A percentile compares a stretch with the other conserved stretches of the same genome.
Evolutionary conservation across 176 grass and related monocot genomes (phyloP).

Genomic region (Cocos nucifera): DNA sequence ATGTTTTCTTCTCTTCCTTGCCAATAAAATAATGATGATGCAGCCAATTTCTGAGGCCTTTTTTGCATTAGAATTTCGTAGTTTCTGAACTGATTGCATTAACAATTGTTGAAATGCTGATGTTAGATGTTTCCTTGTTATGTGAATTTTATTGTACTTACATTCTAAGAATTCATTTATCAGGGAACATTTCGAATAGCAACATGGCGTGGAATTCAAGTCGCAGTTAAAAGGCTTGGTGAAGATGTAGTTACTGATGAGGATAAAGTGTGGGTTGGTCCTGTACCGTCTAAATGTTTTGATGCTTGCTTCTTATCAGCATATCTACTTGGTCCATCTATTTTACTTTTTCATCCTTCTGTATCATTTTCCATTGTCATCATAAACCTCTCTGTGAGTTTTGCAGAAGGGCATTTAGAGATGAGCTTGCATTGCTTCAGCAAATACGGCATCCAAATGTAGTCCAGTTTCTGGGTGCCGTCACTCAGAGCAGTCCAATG

Average conservation of each 20-base stretch:
- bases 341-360: neutral
- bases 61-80: no score
- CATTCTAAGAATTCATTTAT: constrained; percentile 10
- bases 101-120: neutral
- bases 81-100: no score
- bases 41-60: no score
- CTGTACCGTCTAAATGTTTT: constrained; percentile 18
- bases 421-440: constrained; percentile 88
- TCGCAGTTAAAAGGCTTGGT: constrained; percentile 91
- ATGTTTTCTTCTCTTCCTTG: no score
- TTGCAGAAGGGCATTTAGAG: constrained; percentile 71
- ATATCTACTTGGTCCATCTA: constrained; percentile 8
- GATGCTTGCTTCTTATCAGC: constrained; percentile 10
- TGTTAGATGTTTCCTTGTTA: no score
- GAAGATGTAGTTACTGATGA: constrained; percentile 72
- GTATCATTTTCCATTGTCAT: constrained; percentile 17
- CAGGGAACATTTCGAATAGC: constrained; percentile 86
- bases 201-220: constrained; percentile 81
- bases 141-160: no score
- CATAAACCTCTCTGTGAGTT: constrained; percentile 13
- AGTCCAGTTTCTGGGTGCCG: constrained; percentile 92
- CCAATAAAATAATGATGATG: no score
- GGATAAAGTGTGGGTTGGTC: constrained; percentile 90
- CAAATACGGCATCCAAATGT: constrained; percentile 97
- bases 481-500: constrained; percentile 98